Conservation (phyloP, 2,329 filamentous ascomycete genomes). For the Juglanconis oblonga region DNA sequence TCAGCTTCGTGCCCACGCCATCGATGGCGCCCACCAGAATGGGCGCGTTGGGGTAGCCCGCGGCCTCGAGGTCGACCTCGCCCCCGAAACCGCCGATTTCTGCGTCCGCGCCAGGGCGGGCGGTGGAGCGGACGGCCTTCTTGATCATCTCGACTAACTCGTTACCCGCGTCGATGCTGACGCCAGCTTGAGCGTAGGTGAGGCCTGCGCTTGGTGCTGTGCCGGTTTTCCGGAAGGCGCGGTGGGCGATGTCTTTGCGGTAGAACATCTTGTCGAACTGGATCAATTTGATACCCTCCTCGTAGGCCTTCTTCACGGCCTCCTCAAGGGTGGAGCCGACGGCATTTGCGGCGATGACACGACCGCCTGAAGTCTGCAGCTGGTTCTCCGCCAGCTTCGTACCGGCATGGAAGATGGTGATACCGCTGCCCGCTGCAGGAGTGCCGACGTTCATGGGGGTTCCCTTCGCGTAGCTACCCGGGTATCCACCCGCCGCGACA, state of each 20-base stretch:
- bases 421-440: conserved; percentile 46
- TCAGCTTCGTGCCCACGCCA: conserved; percentile 94
- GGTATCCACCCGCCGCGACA: conserved; percentile 90
- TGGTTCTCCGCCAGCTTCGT: conserved; percentile 63
- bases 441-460: conserved; percentile 52
- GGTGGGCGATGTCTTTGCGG: conserved; percentile 87
- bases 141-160: conserved; percentile 91
- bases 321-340: conserved; percentile 69
- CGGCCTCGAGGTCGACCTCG: conserved; percentile 72
- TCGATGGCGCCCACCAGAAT: conserved; percentile 93
- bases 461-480: conserved; percentile 80
- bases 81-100: conserved; percentile 96
- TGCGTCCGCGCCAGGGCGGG: conserved; percentile 82
- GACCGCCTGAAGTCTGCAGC: conserved; percentile 77
- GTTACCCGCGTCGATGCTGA: conserved; percentile 93
- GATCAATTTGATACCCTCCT: conserved; percentile 70
- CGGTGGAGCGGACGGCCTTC: conserved; percentile 79
- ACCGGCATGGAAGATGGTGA: conserved; percentile 89
- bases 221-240: conserved; percentile 53
- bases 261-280: conserved; percentile 88
- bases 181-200: conserved; percentile 90
- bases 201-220: conserved; percentile 41
- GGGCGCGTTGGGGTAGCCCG: conserved; percentile 71
- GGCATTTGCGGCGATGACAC: conserved; percentile 91
- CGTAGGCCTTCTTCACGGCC: conserved; percentile 84